phyloP scores from a whole-genome alignment of 495 filamentous ascomycete genomes.

The Penicillium angulare region DNA sequence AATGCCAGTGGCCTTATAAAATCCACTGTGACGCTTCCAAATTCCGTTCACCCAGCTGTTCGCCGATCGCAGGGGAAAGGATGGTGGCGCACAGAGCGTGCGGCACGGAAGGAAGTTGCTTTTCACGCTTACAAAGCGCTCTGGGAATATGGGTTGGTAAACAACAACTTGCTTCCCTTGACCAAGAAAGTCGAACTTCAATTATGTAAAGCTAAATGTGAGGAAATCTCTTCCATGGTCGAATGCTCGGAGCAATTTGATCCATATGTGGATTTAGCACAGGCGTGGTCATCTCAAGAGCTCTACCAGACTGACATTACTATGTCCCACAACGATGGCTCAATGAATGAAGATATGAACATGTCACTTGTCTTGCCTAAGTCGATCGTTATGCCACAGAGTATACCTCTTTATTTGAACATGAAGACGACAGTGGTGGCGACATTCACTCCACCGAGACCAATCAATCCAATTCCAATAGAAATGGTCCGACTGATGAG shows the following conservation, averaged over 20 bases:
- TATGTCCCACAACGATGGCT: constrained; percentile 27
- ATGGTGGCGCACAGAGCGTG: constrained; percentile 69
- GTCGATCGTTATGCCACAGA: constrained; percentile 34
- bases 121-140: constrained; percentile 77
- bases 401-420: constrained; percentile 53
- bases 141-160: constrained; percentile 67
- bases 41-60: constrained; percentile 62
- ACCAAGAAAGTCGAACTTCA: constrained; percentile 24
- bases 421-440: constrained; percentile 37
- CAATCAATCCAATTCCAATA: constrained; percentile 1
- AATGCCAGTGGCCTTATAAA: constrained; percentile 12
- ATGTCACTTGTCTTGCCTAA: constrained; percentile 50
- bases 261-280: constrained; percentile 64
- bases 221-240: constrained; percentile 30
- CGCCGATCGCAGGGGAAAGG: constrained; percentile 51
- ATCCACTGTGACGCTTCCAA: constrained; percentile 64
- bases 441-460: constrained; percentile 27
- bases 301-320: constrained; percentile 32
- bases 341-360: constrained; percentile 26
- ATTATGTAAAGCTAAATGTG: constrained; percentile 3
- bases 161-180: constrained; percentile 74
- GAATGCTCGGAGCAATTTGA: constrained; percentile 57
- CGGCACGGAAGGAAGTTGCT: constrained; percentile 77
- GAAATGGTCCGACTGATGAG: constrained; percentile 20
- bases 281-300: constrained; percentile 46